Evolutionary conservation across 106 monocot genomes (phyloP), one percentile per base, ranked within the genome.

Genomic region (Chionographis japonica): DNA sequence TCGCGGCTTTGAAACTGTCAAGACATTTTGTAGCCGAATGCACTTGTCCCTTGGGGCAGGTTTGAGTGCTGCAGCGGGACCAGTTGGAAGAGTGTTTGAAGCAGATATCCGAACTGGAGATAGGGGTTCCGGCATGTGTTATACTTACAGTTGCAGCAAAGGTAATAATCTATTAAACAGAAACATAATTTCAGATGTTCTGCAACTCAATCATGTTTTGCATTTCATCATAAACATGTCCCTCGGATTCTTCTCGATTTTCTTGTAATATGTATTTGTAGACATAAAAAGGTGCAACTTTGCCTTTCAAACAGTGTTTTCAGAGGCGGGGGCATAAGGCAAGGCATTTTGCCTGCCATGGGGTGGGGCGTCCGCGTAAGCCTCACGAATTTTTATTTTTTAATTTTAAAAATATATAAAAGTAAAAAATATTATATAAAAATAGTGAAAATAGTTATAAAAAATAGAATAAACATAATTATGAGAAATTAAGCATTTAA

Each of bases 121-220:
- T 62, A 75, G 65, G 58, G 88, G 84, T 35, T 88, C 84, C 69
- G 88, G 88, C 14, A 73, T 84, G 61, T 84, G 88, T 58, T 84
- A 88, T 62, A 84, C 88, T 52, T 84, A 88, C 72, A 88, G 88
- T 62, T 88, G 83, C 66, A 81, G 84, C 78, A 88, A 88, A 81
- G 88, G 88, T 88, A 64, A 60, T 53, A 54, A 4, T 55, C 54
- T 49, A 9, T 4, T 46, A 16, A 59, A 37, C 39, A 19, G n/a
- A 63, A 27, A 16, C 20, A 54, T 36, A 36, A 2, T 12, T 13
- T 6, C 19, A 5, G 12, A 18, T 40, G 18, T 58, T 69, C 4
- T 6, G 46, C 9, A n/a, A 49, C 58, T 36, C 8, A 8, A 36
- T 58, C 18, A 35, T 35, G 13, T 8, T 27, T 2, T 19, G 6